Base-by-base conservation (phyloP, 306 rosid genomes). In the Prosopis cineraria region DNA sequence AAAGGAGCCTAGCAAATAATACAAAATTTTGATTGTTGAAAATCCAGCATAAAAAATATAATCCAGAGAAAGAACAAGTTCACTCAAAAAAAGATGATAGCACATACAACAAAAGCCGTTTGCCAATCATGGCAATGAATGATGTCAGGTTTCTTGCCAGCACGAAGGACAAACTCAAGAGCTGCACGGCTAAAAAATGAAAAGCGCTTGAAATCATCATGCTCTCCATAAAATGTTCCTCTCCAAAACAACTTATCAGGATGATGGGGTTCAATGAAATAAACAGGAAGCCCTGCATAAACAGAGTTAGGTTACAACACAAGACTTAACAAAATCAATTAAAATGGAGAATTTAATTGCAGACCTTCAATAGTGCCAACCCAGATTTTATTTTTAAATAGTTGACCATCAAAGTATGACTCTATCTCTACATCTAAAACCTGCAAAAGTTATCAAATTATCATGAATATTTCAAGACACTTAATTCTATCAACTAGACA, bases 81-180 rank as follows among this genome's bases (percentile, higher is more conserved):
- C 73, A 80, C 48, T 48, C 19, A 9, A 63, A 74, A 74, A 76
- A 71, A 60, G 33, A 75, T 75, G 76, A 77, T 9, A 44, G 84
- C 40, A 17, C 97, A 48, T 95, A 95, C 99, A 78, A 95, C 82
- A 74, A 95, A 95, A 84, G 99, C 93, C 56, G 98, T 95, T 88
- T 95, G 99, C 99, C 99, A 95, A 86, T 95, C 99, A 84, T 95
- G 99, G 80, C 99, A 95, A 84, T 93, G 99, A 64, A 95, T 93
- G 84, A 95, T 93, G 85, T 95, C 98, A 45, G 99, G 99, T 74
- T 90, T 88, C 90, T 95, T 95, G 81, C 98, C 98, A 82, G 98
- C 91, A 78, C 63, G 94, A 82, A 91, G 88, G 86, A 95, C 90
- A 79, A 95, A 95, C 79, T 95, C 97, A 40, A 95, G 99, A 62